Percentiles rank a stretch among this genome's conserved stretches.
phyloP scores from a whole-genome alignment of 192 early-diverging fungal genomes.

The Gaertneriomyces semiglobifer region DNA sequence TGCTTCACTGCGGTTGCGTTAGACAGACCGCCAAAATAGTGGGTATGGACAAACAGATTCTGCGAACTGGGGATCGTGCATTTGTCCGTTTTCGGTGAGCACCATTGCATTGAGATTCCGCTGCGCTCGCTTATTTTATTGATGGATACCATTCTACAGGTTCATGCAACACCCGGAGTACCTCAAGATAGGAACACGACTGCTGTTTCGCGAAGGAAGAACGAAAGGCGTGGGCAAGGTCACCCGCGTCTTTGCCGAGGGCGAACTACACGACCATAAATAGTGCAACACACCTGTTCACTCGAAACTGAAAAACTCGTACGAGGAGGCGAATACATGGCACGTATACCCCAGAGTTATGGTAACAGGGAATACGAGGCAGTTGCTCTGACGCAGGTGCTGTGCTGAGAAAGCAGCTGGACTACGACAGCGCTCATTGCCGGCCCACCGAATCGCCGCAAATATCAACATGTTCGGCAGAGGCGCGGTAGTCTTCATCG shows the following conservation, averaged over 20 bases:
- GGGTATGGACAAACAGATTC: slow-evolving; percentile 61
- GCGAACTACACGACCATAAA: neutral
- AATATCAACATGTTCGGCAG: no score
- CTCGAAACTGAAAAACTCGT: no score
- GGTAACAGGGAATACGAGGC: no score
- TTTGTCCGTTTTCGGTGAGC: slow-evolving; percentile 57
- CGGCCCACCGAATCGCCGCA: no score
- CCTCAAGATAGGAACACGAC: slow-evolving; percentile 45
- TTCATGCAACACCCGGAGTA: slow-evolving; percentile 75
- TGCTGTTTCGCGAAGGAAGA: slow-evolving; percentile 61
- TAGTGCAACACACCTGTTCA: no score
- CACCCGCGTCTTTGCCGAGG: slow-evolving; percentile 28
- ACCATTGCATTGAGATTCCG: neutral
- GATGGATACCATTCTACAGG: slow-evolving; percentile 37
- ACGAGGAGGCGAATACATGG: no score
- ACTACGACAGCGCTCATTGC: no score
- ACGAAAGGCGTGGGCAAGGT: slow-evolving; percentile 93
- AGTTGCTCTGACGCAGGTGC: no score
- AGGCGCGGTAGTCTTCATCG: no score
- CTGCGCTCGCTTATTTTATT: no score
- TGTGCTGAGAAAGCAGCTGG: no score
- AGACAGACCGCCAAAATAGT: slow-evolving; percentile 85
- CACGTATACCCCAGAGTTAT: no score
- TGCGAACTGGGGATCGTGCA: slow-evolving; percentile 86
- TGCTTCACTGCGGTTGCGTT: slow-evolving; percentile 84